Conservation (phyloP, 2,329 filamentous ascomycete species). For the Cladorrhinum sp. region DNA sequence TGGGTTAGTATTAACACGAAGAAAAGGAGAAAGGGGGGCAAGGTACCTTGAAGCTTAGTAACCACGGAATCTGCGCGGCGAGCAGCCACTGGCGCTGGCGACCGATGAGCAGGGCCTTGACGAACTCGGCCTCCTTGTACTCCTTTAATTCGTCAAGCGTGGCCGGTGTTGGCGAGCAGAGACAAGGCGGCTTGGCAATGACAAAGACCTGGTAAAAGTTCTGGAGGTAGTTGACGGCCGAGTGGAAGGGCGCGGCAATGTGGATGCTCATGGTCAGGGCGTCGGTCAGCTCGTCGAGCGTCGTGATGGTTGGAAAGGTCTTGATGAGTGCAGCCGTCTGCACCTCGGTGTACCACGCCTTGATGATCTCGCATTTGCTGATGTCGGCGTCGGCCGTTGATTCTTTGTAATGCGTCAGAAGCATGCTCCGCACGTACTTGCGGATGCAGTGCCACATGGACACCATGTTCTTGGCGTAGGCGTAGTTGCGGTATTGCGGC, state of each 20-base stretch:
- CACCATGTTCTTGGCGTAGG: constrained; percentile 45
- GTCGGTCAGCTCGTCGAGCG: constrained; percentile 41
- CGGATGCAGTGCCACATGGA: constrained; percentile 44
- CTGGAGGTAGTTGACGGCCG: constrained; percentile 50
- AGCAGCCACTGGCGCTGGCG: constrained; percentile 44
- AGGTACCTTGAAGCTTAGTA: constrained; percentile 42
- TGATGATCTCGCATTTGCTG: constrained; percentile 32
- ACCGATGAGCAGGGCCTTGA: constrained; percentile 41
- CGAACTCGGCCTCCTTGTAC: constrained; percentile 35
- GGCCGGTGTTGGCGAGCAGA: constrained; percentile 35
- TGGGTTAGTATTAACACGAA: not conserved
- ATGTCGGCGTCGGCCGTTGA: constrained; percentile 32
- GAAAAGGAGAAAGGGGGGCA: too few species aligned
- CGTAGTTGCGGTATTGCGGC: constrained; percentile 45
- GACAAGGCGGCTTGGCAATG: constrained; percentile 40
- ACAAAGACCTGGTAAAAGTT: constrained; percentile 50
- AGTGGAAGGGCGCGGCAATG: constrained; percentile 49
- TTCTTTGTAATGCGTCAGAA: constrained; percentile 31
- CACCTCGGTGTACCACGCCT: constrained; percentile 42
- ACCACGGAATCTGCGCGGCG: constrained; percentile 42
- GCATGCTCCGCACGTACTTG: constrained; percentile 40
- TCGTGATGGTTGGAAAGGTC: constrained; percentile 42
- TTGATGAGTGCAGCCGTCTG: constrained; percentile 38
- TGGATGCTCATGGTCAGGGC: constrained; percentile 52
- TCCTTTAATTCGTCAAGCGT: constrained; percentile 31